Conservation (phyloP, 257 asterid species). For the Osmanthus fragrans region DNA sequence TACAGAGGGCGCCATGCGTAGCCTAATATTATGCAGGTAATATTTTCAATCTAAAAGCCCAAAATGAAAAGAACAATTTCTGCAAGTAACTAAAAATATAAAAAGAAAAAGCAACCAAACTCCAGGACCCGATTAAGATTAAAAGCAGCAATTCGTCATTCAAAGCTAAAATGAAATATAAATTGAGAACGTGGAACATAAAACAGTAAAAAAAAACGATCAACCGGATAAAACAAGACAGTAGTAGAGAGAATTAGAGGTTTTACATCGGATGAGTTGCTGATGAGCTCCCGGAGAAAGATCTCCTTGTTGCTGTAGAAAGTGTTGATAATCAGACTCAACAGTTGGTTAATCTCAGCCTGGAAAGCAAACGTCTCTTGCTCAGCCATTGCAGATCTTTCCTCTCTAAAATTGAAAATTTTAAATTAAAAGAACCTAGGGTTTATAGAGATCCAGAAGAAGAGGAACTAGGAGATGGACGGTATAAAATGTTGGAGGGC, state of each 20-base stretch:
- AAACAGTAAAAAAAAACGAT: background rate
- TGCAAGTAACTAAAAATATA: background rate
- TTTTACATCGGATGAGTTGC: slow-evolving; percentile 58
- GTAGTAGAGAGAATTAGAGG: background rate
- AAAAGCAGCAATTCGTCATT: background rate
- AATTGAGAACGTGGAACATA: background rate
- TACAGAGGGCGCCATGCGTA: background rate
- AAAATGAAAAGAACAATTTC: background rate
- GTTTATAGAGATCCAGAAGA: background rate
- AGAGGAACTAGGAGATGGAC: background rate
- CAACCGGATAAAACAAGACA: background rate
- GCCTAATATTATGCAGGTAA: background rate
- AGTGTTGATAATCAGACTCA: slow-evolving; percentile 58
- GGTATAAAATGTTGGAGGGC: background rate
- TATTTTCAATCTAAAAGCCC: background rate
- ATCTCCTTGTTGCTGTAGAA: slow-evolving; percentile 65
- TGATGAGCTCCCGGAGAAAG: slow-evolving; percentile 59
- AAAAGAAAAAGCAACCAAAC: background rate
- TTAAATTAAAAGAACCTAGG: background rate
- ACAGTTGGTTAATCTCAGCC: slow-evolving; percentile 58
- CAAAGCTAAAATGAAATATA: background rate
- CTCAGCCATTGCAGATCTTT: slow-evolving; percentile 32
- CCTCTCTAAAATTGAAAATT: background rate
- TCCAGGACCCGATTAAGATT: background rate
- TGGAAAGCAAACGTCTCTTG: slow-evolving; percentile 61